These are phyloP conservation scores for Clarireedia sp. DNA, from an alignment of 2,329 filamentous ascomycete species.

Conservation along the genomic window DNA sequence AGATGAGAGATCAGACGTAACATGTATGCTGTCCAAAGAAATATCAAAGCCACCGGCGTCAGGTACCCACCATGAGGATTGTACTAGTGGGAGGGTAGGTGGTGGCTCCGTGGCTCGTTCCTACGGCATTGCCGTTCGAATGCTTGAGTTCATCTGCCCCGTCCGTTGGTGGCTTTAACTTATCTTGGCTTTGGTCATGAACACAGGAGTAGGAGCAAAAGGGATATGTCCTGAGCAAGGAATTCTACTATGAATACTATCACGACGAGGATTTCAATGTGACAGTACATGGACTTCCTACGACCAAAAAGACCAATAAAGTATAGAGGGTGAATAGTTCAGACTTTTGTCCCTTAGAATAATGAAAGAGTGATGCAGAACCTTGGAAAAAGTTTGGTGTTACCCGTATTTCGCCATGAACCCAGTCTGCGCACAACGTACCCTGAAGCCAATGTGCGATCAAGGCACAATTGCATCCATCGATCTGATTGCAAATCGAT, in stretches of 20 bases:
- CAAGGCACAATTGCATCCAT: conserved; percentile 8
- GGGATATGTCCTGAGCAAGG: background rate
- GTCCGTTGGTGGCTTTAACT: background rate
- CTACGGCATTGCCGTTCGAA: conserved; percentile 5
- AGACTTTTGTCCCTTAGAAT: background rate
- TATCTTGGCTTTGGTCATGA: background rate
- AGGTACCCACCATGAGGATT: conserved; percentile 14
- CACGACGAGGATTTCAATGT: background rate
- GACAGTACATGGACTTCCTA: background rate
- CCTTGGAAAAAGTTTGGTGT: background rate
- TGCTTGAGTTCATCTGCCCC: background rate
- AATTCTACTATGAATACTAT: background rate
- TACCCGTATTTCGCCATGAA: background rate
- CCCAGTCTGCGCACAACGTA: background rate
- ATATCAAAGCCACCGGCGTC: conserved; percentile 20
- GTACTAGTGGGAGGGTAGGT: conserved; percentile 15
- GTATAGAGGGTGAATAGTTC: background rate
- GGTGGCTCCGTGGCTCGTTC: background rate
- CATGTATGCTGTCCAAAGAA: background rate
- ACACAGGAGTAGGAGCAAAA: background rate
- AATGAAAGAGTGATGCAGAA: background rate
- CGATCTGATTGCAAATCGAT: background rate
- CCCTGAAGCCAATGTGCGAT: conserved; percentile 8
- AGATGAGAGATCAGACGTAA: conserved; percentile 18
- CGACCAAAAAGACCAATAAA: background rate